These are phyloP conservation scores for Ceratocystis variospora DNA, from an alignment of 2,329 filamentous ascomycete genomes.

Conservation along the genomic window DNA sequence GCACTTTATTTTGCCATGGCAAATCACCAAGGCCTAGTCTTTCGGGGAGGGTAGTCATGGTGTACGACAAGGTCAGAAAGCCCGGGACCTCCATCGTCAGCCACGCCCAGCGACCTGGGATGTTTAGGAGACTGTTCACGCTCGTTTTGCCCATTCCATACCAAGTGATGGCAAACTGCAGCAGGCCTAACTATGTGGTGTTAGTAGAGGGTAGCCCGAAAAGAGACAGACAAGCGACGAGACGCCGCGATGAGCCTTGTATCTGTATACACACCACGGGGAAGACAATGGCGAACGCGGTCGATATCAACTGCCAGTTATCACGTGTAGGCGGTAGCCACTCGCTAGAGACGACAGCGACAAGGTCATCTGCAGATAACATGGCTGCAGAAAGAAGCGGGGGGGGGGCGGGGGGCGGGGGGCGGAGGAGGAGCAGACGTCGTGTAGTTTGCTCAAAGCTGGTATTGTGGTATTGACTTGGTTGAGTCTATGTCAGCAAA, in stretches of 20 bases:
- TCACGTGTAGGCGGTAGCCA: conserved; percentile 46
- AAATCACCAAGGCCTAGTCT: conserved; percentile 44
- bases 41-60: conserved; percentile 53
- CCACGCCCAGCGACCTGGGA: conserved; percentile 85
- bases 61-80: conserved; percentile 64
- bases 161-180: conserved; percentile 66
- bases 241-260: neutral
- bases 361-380: neutral
- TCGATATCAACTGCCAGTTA: conserved; percentile 42
- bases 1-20: conserved; percentile 65
- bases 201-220: conserved; percentile 14
- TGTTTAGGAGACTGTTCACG: conserved; percentile 56
- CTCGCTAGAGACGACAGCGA: neutral
- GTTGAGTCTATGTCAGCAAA: neutral
- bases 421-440: neutral
- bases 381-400: neutral
- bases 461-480: neutral
- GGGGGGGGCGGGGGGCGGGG: no score
- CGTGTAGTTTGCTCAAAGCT: neutral
- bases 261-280: conserved; percentile 34
- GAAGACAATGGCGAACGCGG: conserved; percentile 39
- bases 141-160: conserved; percentile 94
- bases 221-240: conserved; percentile 4
- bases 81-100: conserved; percentile 74
- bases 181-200: conserved; percentile 45